Conservation (phyloP, 2,329 filamentous ascomycete genomes). For the Penicillium italicum region DNA sequence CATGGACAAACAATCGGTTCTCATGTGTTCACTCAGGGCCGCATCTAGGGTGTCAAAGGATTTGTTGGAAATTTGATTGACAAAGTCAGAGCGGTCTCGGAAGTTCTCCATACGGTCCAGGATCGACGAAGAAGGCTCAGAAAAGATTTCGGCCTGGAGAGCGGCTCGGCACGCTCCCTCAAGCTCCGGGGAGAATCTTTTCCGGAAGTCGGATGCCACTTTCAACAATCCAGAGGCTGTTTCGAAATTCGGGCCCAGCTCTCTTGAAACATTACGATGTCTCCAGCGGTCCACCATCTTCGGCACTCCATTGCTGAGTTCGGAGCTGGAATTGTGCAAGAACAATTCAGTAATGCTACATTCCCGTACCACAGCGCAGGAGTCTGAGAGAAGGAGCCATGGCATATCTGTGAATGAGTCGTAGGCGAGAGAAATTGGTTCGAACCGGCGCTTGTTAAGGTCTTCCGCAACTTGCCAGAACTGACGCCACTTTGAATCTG, state of each 20-base stretch:
- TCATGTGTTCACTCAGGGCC: conserved; percentile 62
- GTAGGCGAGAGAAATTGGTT: conserved; percentile 72
- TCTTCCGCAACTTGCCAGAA: conserved; percentile 85
- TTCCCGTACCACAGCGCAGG: conserved; percentile 71
- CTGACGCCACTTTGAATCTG: conserved; percentile 80
- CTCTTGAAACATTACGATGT: conserved; percentile 41
- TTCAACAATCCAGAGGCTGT: conserved; percentile 62
- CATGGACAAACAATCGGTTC: conserved; percentile 48
- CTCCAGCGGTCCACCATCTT: conserved; percentile 43
- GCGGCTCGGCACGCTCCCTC: conserved; percentile 64
- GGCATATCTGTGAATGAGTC: conserved; percentile 68
- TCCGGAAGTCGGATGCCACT: conserved; percentile 67
- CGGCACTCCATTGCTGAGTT: conserved; percentile 36
- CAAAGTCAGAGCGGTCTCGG: conserved; percentile 74
- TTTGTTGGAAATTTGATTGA: conserved; percentile 75
- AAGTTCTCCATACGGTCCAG: conserved; percentile 73
- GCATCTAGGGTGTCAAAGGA: conserved; percentile 68
- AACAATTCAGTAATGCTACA: conserved; percentile 76
- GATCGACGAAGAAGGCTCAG: conserved; percentile 66
- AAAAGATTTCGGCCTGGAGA: conserved; percentile 69
- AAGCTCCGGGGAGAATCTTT: conserved; percentile 66
- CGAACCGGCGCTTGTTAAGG: conserved; percentile 78
- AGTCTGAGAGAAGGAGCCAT: conserved; percentile 82
- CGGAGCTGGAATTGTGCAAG: conserved; percentile 60
- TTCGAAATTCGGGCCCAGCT: conserved; percentile 53